These are phyloP conservation scores for Xylaria longipes DNA, from an alignment of 495 filamentous ascomycete genomes.

Conservation along the genomic window DNA sequence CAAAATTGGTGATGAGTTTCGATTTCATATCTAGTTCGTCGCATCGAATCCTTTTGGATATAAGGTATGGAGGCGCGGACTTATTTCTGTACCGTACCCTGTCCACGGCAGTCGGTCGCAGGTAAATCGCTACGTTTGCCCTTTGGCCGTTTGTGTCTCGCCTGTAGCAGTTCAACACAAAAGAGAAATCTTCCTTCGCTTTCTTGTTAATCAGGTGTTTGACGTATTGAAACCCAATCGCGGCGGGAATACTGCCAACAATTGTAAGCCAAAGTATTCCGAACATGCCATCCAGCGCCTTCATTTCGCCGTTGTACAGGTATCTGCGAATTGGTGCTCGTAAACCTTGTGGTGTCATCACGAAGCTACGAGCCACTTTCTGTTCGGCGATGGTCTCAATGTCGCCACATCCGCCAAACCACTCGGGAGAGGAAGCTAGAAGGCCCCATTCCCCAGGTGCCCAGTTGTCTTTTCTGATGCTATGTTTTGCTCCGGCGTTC, in stretches of 20 bases:
- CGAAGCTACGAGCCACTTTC: background rate
- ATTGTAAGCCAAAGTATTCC: background rate
- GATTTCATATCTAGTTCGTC: background rate
- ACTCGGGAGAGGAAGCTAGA: background rate
- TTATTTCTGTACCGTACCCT: background rate
- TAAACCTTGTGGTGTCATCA: background rate
- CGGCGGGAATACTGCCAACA: background rate
- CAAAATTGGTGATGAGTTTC: background rate
- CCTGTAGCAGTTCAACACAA: slow-evolving; percentile 9
- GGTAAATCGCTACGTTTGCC: slow-evolving; percentile 6
- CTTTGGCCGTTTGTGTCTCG: background rate
- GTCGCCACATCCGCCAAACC: slow-evolving; percentile 3
- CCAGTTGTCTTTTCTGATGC: background rate
- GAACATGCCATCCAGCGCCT: background rate
- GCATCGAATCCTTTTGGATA: slow-evolving; percentile 6
- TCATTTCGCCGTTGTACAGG: background rate
- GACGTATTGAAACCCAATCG: background rate
- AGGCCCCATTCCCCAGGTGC: slow-evolving; percentile 5
- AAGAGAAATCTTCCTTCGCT: slow-evolving; percentile 15
- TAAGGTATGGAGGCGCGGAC: background rate
- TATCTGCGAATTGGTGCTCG: slow-evolving; percentile 7
- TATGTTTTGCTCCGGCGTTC: background rate
- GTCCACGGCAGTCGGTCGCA: background rate
- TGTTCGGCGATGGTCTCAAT: background rate
- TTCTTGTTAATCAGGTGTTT: background rate